phyloP scores from a whole-genome alignment of 306 rosid genomes.

The Alnus glutinosa region DNA sequence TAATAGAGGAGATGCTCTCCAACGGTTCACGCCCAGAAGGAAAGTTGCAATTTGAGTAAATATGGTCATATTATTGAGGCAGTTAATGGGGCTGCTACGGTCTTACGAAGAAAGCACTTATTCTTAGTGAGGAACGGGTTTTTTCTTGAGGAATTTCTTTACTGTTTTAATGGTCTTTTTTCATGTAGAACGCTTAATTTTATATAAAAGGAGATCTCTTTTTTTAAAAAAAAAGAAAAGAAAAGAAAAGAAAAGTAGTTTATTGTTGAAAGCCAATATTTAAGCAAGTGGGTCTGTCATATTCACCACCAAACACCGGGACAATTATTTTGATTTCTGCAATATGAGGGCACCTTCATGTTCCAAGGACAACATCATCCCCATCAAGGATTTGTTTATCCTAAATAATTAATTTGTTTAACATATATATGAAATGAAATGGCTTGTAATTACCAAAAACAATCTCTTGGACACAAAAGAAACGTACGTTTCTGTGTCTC shows the following conservation, averaged over 20 bases:
- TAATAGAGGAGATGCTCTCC: not conserved
- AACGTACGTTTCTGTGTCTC: not conserved
- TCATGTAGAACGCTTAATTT: too few relatives aligned
- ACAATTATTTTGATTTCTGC: slow-evolving; percentile 15
- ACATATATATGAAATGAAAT: not conserved
- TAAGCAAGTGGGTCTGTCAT: slow-evolving; percentile 44
- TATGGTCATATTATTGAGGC: too few relatives aligned
- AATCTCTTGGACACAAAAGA: not conserved
- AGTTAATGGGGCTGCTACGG: too few relatives aligned
- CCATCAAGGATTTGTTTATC: slow-evolving; percentile 5
- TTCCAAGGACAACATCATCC: slow-evolving; percentile 8
- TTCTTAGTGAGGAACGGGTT: too few relatives aligned
- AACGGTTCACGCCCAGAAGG: too few relatives aligned
- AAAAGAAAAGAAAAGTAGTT: not conserved
- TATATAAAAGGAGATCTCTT: too few relatives aligned
- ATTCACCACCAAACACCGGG: slow-evolving; percentile 33
- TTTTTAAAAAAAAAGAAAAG: too few relatives aligned
- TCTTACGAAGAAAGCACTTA: too few relatives aligned
- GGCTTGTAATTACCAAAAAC: not conserved
- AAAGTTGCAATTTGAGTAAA: too few relatives aligned
- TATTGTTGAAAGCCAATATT: slow-evolving; percentile 20
- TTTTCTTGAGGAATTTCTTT: too few relatives aligned
- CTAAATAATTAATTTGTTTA: not conserved
- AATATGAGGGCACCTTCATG: slow-evolving; percentile 14
- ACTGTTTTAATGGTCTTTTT: too few relatives aligned